Percentiles rank a stretch among this genome's conserved stretches.
Evolutionary conservation across 2,329 filamentous ascomycete species (phyloP).

Genomic region (Diaporthe batatas): DNA sequence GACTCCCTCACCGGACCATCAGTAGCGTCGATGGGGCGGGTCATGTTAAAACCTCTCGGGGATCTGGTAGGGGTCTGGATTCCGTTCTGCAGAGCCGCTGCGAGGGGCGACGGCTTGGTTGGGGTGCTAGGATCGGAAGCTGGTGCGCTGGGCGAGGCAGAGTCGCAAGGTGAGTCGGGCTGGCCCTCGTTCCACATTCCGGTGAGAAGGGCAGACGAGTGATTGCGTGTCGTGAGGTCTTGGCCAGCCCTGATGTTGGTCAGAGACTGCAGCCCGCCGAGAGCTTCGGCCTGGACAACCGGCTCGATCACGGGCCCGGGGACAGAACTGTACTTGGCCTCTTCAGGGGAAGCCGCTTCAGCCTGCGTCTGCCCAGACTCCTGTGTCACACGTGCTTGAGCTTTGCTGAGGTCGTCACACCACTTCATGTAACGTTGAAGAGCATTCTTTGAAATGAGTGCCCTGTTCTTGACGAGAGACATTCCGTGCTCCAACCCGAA

Average conservation of each 20-base stretch:
- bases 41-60: not conserved
- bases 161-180: slow-evolving; percentile 65
- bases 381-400: slow-evolving; percentile 43
- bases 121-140: slow-evolving; percentile 24
- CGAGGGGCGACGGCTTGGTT: slow-evolving; percentile 33
- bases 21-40: not conserved
- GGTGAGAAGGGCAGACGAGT: slow-evolving; percentile 66
- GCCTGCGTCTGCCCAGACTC: not conserved
- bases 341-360: not conserved
- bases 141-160: not conserved
- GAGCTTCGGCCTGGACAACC: not conserved
- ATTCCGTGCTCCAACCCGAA: slow-evolving; percentile 88
- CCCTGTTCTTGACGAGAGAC: slow-evolving; percentile 78
- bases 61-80: not conserved
- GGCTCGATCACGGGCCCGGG: not conserved
- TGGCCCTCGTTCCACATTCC: slow-evolving; percentile 75
- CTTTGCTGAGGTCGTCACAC: slow-evolving; percentile 75
- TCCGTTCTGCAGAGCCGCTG: slow-evolving; percentile 2
- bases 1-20: not conserved
- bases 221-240: slow-evolving; percentile 56
- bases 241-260: slow-evolving; percentile 9
- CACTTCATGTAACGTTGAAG: slow-evolving; percentile 84
- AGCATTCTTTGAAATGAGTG: slow-evolving; percentile 83
- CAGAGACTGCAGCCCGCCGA: not conserved
- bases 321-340: not conserved